Percentiles rank a stretch among this genome's conserved stretches.
Evolutionary conservation across 306 rosid genomes (phyloP).

Genomic region (Fragaria nilgerrensis): DNA sequence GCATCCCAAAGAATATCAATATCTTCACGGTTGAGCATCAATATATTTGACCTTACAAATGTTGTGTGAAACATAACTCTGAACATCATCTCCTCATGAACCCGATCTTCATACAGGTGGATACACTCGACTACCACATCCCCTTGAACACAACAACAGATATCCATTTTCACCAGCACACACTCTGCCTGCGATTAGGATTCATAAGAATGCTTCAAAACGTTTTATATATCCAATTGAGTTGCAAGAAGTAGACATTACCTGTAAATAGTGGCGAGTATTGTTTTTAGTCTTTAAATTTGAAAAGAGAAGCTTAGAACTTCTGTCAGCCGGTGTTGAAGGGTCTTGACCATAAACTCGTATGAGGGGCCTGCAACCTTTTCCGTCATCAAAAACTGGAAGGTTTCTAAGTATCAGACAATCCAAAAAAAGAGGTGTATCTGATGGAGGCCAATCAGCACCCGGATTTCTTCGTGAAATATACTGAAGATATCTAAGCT

Average conservation of each 20-base stretch:
- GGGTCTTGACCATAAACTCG: conserved; percentile 91
- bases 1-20: conserved; percentile 87
- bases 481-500: conserved; percentile 92
- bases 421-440: conserved; percentile 74
- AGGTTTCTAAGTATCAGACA: conserved; percentile 80
- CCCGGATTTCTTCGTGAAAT: conserved; percentile 85
- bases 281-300: conserved; percentile 52
- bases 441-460: conserved; percentile 89
- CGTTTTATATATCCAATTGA: conserved; percentile 29
- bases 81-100: conserved; percentile 73
- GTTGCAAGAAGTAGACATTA: conserved; percentile 39
- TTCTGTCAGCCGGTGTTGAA: conserved; percentile 60
- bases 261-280: conserved; percentile 70
- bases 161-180: conserved; percentile 75
- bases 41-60: conserved; percentile 78
- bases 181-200: conserved; percentile 86
- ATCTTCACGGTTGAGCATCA: conserved; percentile 80
- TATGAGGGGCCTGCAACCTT: conserved; percentile 80
- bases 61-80: conserved; percentile 92
- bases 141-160: conserved; percentile 84
- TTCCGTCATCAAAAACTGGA: conserved; percentile 71
- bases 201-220: conserved; percentile 39
- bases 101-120: conserved; percentile 69
- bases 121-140: conserved; percentile 93
- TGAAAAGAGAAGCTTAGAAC: conserved; percentile 83